These are phyloP conservation scores for Tripterygium wilfordii DNA, from an alignment of 177 flowering plant genomes.

Conservation along the genomic window DNA sequence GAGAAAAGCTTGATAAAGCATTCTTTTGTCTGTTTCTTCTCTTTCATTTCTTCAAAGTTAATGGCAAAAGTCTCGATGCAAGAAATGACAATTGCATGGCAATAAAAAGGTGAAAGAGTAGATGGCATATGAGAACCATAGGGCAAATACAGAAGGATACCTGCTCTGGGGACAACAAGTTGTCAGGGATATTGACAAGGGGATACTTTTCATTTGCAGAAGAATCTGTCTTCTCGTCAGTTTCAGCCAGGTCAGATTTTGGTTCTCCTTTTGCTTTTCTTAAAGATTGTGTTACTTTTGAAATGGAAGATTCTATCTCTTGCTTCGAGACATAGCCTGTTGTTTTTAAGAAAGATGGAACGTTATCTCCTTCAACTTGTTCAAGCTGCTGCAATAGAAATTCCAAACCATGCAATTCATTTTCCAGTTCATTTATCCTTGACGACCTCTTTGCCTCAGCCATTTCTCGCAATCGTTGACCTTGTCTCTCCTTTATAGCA, in stretches of 20 bases:
- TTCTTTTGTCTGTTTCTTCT: too few species aligned
- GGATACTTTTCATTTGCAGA: slow-evolving; percentile 58
- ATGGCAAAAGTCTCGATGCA: too few species aligned
- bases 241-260: slow-evolving; percentile 55
- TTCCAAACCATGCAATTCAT: slow-evolving; percentile 69
- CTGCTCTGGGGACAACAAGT: slow-evolving; percentile 82
- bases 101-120: too few species aligned
- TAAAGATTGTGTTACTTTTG: slow-evolving; percentile 59
- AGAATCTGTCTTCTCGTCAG: slow-evolving; percentile 63
- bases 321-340: slow-evolving; percentile 76
- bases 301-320: slow-evolving; percentile 67
- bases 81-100: too few species aligned
- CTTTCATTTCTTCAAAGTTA: too few species aligned
- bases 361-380: slow-evolving; percentile 51
- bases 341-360: slow-evolving; percentile 56
- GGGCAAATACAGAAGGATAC: slow-evolving; percentile 23
- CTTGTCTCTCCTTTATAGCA: slow-evolving; percentile 88
- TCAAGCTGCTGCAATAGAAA: slow-evolving; percentile 71
- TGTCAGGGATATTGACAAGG: slow-evolving; percentile 66
- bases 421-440: slow-evolving; percentile 80
- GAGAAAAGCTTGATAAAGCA: too few species aligned
- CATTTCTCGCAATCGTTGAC: slow-evolving; percentile 91
- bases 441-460: slow-evolving; percentile 91
- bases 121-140: neutral
- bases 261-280: slow-evolving; percentile 84